Base-by-base conservation (phyloP, 2,329 filamentous ascomycete species). In the Colletotrichum karsti region DNA sequence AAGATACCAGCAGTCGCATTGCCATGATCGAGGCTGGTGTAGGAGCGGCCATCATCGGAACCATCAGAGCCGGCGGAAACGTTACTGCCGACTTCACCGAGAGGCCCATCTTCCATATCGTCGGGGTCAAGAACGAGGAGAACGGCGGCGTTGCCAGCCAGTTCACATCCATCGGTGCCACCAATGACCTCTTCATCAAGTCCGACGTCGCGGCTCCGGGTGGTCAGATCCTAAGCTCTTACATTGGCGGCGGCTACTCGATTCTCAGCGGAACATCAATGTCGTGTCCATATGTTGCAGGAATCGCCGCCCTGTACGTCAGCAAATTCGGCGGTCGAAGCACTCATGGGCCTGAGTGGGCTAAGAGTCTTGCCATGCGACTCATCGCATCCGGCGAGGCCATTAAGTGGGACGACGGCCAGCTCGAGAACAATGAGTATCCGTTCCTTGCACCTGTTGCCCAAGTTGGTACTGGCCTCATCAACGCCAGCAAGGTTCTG, bases 191-290 rank as follows among this genome's bases (percentile, higher is more conserved):
- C 15, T 73, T 76, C 56, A 76, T 82, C 53, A 80, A 80, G 62
- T 78, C 81, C 8, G 75, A 83, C 50, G 68, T 83, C 53, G 76
- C 77, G 15, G 74, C 79, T 0, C 79, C 80, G 2, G 80, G 81
- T 44, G 78, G 79, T 12, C 75, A 78, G 10, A 84, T 84, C 54
- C 74, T 84, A 30, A 81, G 80, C 12, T 84, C 82, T 2, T 84
- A 77, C 61, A 70, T 69, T 1, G 63, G 71, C n/a, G 69, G 67
- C 7, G 57, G 65, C 5, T 84, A 84, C 61, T 77, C 77, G 35
- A 76, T 82, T 7, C 72, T 82, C 26, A 81, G 77, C 48, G 84
- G 84, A 39, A 86, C 84, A 2, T 83, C 81, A 2, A 85, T 85
- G 84, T 80, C 82, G 5, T 77, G 78, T 18, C 82, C 83, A 7